Evolutionary conservation across 2,329 filamentous ascomycete genomes (phyloP), one percentile per base, ranked within the genome.

Genomic region (Aspergillus oerlinghausenensis): DNA sequence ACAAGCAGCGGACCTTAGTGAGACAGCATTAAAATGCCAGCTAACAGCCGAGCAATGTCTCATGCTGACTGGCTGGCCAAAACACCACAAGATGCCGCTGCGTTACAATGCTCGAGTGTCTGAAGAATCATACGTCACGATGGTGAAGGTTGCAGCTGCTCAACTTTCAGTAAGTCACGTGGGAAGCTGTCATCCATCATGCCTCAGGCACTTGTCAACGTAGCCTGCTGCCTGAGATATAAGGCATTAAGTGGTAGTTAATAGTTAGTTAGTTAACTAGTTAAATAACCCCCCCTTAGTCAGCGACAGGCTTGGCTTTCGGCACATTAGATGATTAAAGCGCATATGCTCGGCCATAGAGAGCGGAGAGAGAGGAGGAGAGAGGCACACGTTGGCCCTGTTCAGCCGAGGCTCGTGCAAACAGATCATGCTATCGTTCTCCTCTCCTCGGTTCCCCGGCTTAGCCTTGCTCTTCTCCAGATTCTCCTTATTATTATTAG

Each of bases 21-120:
- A 42, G 17, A 43, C 45, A 54, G 62, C 62, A 59, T 38, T 57
- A 25, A 21, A n/a, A 55, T 60, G 57, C 60, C 57, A 56, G 57
- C 35, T 51, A 8, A 45, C 25, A 42, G 51, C 29, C 32, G 50
- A 47, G 11, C 47, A 32, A 14, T 26, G 42, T 42, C 49, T 58
- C 62, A 64, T 64, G 19, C 38, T 61, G 43, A 4, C 43, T 14
- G 43, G 11, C 55, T 14, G 43, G 11, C 55, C 23, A 26, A 26
- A 11, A 25, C 43, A 23, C 21, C 43, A 47, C 23, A 21, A 47
- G 5, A 11, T 23, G 21, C 19, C 4, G 43, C n/a, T 23, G 43
- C 21, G 21, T 23, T 47, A 21, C 19, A 14, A 25, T 5, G 40
- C n/a, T 43, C 40, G 14, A 43, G 40, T 43, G 11, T 5, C 40